Base-by-base conservation (phyloP, 2,329 filamentous ascomycete species). In the Sclerotinia spermophila region DNA sequence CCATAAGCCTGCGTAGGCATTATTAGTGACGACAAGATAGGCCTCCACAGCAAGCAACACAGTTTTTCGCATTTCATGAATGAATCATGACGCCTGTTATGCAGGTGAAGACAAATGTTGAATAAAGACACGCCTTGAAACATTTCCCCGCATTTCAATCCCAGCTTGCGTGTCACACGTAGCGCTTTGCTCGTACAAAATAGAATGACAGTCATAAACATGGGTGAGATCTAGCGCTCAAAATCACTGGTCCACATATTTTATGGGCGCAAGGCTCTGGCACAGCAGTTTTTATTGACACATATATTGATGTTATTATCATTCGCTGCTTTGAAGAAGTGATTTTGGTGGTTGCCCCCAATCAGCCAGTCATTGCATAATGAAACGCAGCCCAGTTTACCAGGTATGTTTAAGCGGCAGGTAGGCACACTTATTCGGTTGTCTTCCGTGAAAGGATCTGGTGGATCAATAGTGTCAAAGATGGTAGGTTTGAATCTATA, bases 111-210 rank as follows among this genome's bases (percentile, higher is more conserved):
- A 21, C 19, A 40, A 44, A 44, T 44, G 59, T 61, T 38, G 38
- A 45, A 69, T 33, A 33, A 19, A 51, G 15, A 3, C 56, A 30
- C 8, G 35, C 38, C 8, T 56, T 53, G 53, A 42, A 35, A 24
- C 27, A 27, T 66, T 69, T 56, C 68, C 68, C 68, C 68, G 68
- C 68, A 69, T 69, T 69, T 30, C 30, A 38, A 66, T 59, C 68
- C 60, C 59, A 69, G 59, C 59, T 66, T 69, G 60, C 27, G 59
- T 65, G 48, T 58, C 45, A 53, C 48, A 65, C 40, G 48, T 65
- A 65, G 61, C 59, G 67, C 56, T 61, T 51, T 58, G 33, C 44
- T 42, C 51, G 30, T 27, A 27, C 15, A 38, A 53, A 45, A 53
- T 27, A 30, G 33, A 45, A 58, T 66, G 68, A 38, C 68, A 56